Conservation (phyloP, 495 filamentous ascomycete genomes). For the Choiromyces venosus region DNA sequence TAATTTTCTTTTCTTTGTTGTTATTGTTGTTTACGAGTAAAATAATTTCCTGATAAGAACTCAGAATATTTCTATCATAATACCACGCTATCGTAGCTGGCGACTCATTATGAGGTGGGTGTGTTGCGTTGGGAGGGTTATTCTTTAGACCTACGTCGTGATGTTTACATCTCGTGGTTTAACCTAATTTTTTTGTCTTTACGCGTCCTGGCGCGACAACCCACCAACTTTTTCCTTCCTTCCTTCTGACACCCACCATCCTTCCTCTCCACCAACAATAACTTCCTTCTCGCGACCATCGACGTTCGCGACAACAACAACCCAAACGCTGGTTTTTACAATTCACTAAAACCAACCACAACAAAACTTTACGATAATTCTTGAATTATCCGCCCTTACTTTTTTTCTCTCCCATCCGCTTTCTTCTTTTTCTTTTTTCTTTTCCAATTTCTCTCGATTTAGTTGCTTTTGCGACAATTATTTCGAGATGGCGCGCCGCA, state of each 20-base stretch:
- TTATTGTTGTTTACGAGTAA: background rate
- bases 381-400: background rate
- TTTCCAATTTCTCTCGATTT: background rate
- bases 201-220: slow-evolving; percentile 1
- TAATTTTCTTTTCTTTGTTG: background rate
- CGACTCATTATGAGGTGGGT: background rate
- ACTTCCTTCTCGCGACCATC: background rate
- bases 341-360: background rate
- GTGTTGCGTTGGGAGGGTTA: background rate
- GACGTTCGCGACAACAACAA: background rate
- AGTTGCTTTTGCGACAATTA: background rate
- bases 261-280: background rate
- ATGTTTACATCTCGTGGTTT: background rate
- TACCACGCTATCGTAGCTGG: background rate
- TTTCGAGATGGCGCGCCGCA: background rate
- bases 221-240: background rate
- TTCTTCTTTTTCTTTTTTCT: background rate
- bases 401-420: background rate
- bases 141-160: background rate
- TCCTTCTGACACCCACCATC: background rate
- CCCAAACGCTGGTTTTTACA: background rate
- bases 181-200: background rate
- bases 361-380: background rate
- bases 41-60: background rate
- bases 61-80: background rate